phyloP scores from a whole-genome alignment of 495 filamentous ascomycete genomes.

The Clavariopsis aquatica region DNA sequence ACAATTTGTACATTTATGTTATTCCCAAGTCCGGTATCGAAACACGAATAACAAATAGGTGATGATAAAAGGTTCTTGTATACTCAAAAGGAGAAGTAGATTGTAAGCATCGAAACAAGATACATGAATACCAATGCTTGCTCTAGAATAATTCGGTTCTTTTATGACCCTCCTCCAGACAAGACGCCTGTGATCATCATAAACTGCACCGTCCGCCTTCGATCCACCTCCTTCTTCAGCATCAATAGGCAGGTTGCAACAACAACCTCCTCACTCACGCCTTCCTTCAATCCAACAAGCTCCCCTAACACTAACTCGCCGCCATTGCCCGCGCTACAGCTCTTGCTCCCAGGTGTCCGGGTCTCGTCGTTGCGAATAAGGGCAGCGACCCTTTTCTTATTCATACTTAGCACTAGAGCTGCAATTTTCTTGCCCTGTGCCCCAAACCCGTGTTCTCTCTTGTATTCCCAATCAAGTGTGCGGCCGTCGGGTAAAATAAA shows the following conservation, averaged over 20 bases:
- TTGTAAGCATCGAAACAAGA: too few relatives aligned
- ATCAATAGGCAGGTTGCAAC: constrained; percentile 57
- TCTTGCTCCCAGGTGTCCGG: constrained; percentile 49
- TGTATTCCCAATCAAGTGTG: constrained; percentile 56
- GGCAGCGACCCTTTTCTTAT: constrained; percentile 46
- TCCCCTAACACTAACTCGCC: constrained; percentile 49
- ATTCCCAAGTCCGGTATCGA: too few relatives aligned
- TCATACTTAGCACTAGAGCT: constrained; percentile 6
- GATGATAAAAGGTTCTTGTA: too few relatives aligned
- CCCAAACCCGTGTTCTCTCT: constrained; percentile 34
- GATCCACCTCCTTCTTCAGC: constrained; percentile 62
- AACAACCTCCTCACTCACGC: constrained; percentile 50
- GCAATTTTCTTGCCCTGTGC: constrained; percentile 31
- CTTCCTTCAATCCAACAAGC: constrained; percentile 41
- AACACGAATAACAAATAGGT: too few relatives aligned
- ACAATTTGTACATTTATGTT: too few relatives aligned
- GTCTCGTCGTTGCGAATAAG: constrained; percentile 50
- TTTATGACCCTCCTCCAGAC: background rate
- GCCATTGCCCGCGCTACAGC: constrained; percentile 54
- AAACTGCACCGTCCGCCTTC: constrained; percentile 51
- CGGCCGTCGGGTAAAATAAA: constrained; percentile 47
- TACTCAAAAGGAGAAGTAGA: too few relatives aligned
- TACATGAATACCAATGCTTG: background rate
- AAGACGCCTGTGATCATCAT: constrained; percentile 46
- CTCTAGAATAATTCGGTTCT: too few relatives aligned